Conservation (phyloP, 2,329 filamentous ascomycete genomes). For the Cephalotrichum gorgonifer region DNA sequence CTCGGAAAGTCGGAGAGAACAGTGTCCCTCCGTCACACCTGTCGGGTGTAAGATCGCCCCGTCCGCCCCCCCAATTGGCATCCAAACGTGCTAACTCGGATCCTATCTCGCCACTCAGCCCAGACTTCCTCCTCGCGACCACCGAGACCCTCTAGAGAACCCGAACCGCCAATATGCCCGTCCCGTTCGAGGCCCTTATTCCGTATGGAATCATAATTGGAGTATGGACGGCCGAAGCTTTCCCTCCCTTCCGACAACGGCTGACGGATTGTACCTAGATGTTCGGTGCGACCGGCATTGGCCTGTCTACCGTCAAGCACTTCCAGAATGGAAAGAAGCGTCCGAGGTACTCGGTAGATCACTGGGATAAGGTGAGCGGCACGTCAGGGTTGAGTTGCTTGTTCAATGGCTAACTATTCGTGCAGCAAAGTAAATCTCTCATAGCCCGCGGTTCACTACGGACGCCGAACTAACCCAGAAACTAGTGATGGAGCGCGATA, state of each 20-base stretch:
- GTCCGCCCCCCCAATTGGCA: background rate
- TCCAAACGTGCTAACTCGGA: background rate
- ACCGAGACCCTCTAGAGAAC: background rate
- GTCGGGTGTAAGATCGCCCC: background rate
- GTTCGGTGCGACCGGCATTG: constrained; percentile 51
- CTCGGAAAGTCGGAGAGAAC: background rate
- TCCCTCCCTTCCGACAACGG: background rate
- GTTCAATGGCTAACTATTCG: constrained; percentile 16
- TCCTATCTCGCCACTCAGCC: background rate
- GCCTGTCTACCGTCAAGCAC: constrained; percentile 44
- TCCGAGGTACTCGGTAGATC: constrained; percentile 48
- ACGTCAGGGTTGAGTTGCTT: background rate
- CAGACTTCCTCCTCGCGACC: background rate
- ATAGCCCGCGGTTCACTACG: constrained; percentile 7
- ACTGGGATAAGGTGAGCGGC: constrained; percentile 49
- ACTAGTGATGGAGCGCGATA: constrained; percentile 56
- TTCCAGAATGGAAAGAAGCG: constrained; percentile 52
- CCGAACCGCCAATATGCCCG: constrained; percentile 41
- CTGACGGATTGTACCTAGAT: constrained; percentile 32
- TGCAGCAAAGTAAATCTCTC: constrained; percentile 39
- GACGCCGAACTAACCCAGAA: background rate
- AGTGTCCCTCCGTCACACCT: background rate
- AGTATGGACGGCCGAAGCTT: constrained; percentile 29
- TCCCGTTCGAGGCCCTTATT: constrained; percentile 54
- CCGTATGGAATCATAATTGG: constrained; percentile 54